Evolutionary conservation across 768 basidiomycete species (phyloP).

Genomic region (Termitomyces sp.): DNA sequence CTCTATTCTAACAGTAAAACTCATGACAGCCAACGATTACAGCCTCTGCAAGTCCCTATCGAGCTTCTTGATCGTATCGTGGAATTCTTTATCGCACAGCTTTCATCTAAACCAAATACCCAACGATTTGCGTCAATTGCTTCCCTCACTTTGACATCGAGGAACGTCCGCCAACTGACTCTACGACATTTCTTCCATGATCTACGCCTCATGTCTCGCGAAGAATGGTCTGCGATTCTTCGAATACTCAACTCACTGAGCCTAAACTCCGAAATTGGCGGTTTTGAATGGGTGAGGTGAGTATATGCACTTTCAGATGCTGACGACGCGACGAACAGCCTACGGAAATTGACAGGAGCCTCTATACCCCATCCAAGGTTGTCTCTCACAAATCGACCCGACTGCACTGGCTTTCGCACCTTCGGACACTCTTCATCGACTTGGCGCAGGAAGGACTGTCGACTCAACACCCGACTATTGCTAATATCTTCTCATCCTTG

Average conservation of each 20-base stretch:
- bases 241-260: conserved; percentile 21
- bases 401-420: conserved; percentile 28
- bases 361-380: conserved; percentile 28
- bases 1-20: background rate
- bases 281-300: conserved; percentile 47
- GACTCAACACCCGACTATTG: conserved; percentile 38
- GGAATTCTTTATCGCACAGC: conserved; percentile 18
- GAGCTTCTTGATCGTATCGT: conserved; percentile 36
- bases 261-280: conserved; percentile 16
- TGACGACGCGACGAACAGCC: background rate
- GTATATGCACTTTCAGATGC: conserved; percentile 20
- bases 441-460: conserved; percentile 35
- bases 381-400: conserved; percentile 21
- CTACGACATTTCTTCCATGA: conserved; percentile 34
- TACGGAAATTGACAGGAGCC: conserved; percentile 21
- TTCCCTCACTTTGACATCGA: conserved; percentile 38
- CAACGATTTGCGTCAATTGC: conserved; percentile 30
- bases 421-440: conserved; percentile 38
- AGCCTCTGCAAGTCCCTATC: conserved; percentile 27
- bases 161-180: conserved; percentile 37
- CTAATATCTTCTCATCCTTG: conserved; percentile 30
- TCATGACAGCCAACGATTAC: background rate
- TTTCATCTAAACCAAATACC: conserved; percentile 1
- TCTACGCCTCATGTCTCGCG: conserved; percentile 23
- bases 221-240: conserved; percentile 21